Conservation (phyloP, 2,329 filamentous ascomycete genomes). For the Aspergillus persii region DNA sequence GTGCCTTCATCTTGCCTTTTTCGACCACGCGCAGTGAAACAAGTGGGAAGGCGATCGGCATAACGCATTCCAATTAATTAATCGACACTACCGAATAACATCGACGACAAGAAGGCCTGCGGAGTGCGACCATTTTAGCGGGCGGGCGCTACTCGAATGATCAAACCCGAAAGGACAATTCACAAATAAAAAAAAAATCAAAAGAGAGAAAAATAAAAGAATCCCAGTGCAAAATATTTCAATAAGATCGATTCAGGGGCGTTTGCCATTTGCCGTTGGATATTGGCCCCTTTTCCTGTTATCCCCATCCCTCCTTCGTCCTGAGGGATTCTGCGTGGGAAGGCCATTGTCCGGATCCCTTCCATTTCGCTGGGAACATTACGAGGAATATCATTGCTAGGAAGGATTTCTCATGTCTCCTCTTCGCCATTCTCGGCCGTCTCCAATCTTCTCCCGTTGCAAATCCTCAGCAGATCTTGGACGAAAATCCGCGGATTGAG, state of each 20-base stretch:
- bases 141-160: neutral
- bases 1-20: neutral
- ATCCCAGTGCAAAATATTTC: neutral
- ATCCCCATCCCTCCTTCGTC: neutral
- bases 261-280: neutral
- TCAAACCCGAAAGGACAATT: neutral
- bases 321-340: neutral
- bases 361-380: no score
- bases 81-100: neutral
- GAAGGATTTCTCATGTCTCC: neutral
- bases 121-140: neutral
- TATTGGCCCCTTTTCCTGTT: neutral
- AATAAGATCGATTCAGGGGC: neutral
- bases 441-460: neutral
- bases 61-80: neutral
- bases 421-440: neutral
- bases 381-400: neutral
- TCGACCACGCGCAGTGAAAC: neutral
- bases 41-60: neutral
- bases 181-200: neutral
- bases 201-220: neutral
- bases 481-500: neutral
- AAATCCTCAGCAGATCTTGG: neutral
- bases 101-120: neutral
- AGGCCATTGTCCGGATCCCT: no score